Conservation (phyloP, 352 stramenopile genomes). For the Plasmopara halstedii region DNA sequence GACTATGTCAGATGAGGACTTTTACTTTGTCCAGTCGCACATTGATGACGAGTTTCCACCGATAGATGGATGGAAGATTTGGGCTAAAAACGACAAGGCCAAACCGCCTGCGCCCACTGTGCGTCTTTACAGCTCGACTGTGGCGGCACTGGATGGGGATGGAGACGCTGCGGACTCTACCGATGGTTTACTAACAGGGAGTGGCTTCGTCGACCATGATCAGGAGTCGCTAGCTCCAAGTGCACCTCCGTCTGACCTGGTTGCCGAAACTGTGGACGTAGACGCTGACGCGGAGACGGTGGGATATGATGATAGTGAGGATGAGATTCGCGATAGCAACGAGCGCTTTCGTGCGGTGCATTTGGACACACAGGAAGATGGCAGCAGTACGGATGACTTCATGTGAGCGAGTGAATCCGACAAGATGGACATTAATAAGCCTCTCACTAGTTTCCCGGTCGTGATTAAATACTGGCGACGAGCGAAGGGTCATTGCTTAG, state of each 20-base stretch:
- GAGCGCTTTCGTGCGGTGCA: slow-evolving; percentile 85
- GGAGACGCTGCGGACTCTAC: slow-evolving; percentile 62
- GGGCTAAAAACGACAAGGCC: slow-evolving; percentile 82
- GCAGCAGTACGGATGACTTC: slow-evolving; percentile 66
- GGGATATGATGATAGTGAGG: slow-evolving; percentile 86
- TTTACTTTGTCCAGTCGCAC: slow-evolving; percentile 79
- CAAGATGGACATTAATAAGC: slow-evolving; percentile 27
- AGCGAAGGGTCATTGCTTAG: not conserved
- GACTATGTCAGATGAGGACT: slow-evolving; percentile 83
- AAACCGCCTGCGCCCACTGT: slow-evolving; percentile 52
- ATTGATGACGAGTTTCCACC: slow-evolving; percentile 75
- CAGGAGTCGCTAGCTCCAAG: slow-evolving; percentile 11
- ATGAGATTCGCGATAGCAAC: slow-evolving; percentile 86
- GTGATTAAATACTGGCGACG: not conserved
- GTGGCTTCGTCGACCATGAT: slow-evolving; percentile 15
- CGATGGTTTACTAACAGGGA: slow-evolving; percentile 42
- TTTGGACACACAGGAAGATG: slow-evolving; percentile 77
- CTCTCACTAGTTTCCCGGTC: slow-evolving; percentile 15
- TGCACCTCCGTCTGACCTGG: slow-evolving; percentile 18
- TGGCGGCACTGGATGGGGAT: slow-evolving; percentile 29
- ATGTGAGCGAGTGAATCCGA: slow-evolving; percentile 42
- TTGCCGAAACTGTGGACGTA: slow-evolving; percentile 39
- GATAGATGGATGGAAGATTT: slow-evolving; percentile 77
- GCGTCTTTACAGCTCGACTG: slow-evolving; percentile 61
- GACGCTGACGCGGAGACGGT: slow-evolving; percentile 79